Conservation (phyloP, 345 rosid genomes). For the Euphorbia tirucalli region DNA sequence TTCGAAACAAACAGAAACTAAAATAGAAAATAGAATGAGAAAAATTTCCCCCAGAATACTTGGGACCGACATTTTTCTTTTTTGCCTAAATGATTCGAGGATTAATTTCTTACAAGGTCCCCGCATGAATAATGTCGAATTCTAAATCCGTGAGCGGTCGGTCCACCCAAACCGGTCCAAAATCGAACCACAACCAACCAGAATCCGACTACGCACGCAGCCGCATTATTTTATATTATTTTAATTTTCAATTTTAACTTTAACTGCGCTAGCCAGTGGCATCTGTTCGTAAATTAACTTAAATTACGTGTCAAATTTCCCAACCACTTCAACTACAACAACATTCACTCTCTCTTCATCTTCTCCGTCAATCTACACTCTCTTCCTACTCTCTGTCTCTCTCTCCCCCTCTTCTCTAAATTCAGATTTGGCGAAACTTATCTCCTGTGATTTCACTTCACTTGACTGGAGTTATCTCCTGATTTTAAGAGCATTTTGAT, state of each 20-base stretch:
- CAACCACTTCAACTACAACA: slow-evolving; percentile 29
- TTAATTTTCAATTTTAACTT: no score
- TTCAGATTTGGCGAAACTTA: no score
- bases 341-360: slow-evolving; percentile 28
- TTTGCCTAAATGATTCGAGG: no score
- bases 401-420: no score
- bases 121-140: no score
- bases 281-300: slow-evolving; percentile 31
- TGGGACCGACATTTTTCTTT: no score
- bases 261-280: slow-evolving; percentile 35
- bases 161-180: no score
- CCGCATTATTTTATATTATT: not conserved
- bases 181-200: not conserved
- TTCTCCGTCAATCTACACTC: slow-evolving; percentile 24
- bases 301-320: slow-evolving; percentile 23
- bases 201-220: not conserved
- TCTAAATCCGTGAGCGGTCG: not conserved
- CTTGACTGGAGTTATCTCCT: not conserved
- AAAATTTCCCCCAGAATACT: no score
- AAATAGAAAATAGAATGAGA: no score
- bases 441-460: slow-evolving; percentile 30
- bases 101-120: no score
- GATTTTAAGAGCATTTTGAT: not conserved
- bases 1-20: no score
- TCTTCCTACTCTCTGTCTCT: slow-evolving; percentile 30